Percentiles rank a stretch among this genome's conserved stretches.
Evolutionary conservation across 202 grass and related monocot species (phyloP).

Genomic region (Panicum virgatum): DNA sequence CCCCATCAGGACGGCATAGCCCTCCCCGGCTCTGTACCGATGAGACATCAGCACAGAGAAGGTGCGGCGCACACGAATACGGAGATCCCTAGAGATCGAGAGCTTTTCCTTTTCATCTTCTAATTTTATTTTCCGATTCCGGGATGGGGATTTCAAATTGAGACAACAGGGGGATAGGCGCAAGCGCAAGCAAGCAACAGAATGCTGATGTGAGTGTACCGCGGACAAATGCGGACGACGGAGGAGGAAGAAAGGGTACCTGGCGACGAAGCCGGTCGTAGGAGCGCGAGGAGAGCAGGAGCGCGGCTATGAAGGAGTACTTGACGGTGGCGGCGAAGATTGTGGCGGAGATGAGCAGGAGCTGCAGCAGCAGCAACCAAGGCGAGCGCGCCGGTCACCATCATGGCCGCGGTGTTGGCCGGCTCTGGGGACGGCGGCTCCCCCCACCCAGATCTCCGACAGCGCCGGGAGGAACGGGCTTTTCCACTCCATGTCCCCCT

Average conservation of each 20-base stretch:
- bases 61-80: too few species aligned
- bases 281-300: conserved; percentile 84
- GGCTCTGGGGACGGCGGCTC: conserved; percentile 72
- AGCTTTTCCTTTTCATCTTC: too few species aligned
- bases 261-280: conserved; percentile 31
- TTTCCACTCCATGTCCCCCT: neutral
- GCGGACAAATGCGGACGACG: neutral
- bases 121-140: too few species aligned
- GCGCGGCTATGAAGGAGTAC: conserved; percentile 85
- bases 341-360: conserved; percentile 60
- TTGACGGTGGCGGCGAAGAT: conserved; percentile 84
- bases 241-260: neutral
- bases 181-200: neutral
- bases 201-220: neutral
- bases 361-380: conserved; percentile 89
- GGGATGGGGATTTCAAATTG: too few species aligned
- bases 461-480: conserved; percentile 12
- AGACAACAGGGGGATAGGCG: too few species aligned
- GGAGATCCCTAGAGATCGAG: too few species aligned
- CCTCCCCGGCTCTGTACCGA: too few species aligned
- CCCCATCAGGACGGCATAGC: too few species aligned
- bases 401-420: conserved; percentile 69
- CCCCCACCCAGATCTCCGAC: conserved; percentile 64
- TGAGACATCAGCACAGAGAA: too few species aligned
- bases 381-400: conserved; percentile 63